Evolutionary conservation across 257 asterid genomes (phyloP).

Genomic region (Fraxinus pennsylvanica): DNA sequence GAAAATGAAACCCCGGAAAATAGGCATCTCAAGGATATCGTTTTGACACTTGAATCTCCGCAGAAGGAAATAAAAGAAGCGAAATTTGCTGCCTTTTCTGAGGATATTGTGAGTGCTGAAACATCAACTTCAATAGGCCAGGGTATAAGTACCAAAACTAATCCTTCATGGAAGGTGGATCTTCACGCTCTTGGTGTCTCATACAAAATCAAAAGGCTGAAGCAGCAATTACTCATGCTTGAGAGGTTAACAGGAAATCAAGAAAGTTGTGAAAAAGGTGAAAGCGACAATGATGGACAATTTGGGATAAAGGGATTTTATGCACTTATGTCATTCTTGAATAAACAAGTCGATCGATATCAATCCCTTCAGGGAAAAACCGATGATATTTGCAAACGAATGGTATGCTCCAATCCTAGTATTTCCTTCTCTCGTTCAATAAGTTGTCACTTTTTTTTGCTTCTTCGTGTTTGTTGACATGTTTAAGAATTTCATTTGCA

Average conservation of each 20-base stretch:
- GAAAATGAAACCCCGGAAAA: conserved; percentile 28
- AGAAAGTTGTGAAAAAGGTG: conserved; percentile 46
- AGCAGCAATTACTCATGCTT: conserved; percentile 80
- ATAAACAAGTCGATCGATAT: conserved; percentile 74
- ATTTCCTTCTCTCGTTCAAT: neutral
- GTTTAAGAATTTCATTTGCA: neutral
- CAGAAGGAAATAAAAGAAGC: conserved; percentile 39
- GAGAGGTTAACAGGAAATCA: conserved; percentile 74
- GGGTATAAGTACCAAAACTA: conserved; percentile 32
- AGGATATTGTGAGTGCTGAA: conserved; percentile 31
- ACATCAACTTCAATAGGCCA: conserved; percentile 42
- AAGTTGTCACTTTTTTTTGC: neutral
- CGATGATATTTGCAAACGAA: conserved; percentile 76
- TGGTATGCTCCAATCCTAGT: conserved; percentile 50
- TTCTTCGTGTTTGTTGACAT: neutral
- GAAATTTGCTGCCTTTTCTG: conserved; percentile 29
- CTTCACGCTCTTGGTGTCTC: conserved; percentile 89
- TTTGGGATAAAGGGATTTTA: conserved; percentile 44
- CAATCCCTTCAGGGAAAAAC: conserved; percentile 80
- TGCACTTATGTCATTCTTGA: conserved; percentile 55
- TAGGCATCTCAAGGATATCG: conserved; percentile 58
- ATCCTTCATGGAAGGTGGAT: conserved; percentile 67
- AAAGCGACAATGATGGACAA: conserved; percentile 28
- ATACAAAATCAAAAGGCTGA: conserved; percentile 91
- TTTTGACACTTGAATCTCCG: conserved; percentile 55